phyloP scores from a whole-genome alignment of 2,329 filamentous ascomycete genomes.

The Lomentospora prolificans region DNA sequence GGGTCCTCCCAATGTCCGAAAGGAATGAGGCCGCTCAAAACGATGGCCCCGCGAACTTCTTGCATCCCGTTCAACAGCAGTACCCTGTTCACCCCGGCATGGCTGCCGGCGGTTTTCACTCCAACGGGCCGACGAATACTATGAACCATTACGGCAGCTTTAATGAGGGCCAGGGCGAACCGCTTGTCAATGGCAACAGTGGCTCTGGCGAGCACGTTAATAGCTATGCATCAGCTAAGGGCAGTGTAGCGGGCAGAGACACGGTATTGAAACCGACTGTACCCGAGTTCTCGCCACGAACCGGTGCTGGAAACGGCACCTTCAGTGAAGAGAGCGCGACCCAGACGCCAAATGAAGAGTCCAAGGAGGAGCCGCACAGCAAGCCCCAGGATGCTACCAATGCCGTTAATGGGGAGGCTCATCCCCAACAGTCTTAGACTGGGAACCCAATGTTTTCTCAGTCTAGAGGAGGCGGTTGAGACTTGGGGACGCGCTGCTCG shows the following conservation, averaged over 20 bases:
- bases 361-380: neutral
- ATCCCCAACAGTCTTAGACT: neutral
- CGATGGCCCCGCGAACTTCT: slow-evolving; percentile 46
- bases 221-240: slow-evolving; percentile 17
- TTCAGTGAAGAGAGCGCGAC: neutral
- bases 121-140: neutral
- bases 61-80: slow-evolving; percentile 12
- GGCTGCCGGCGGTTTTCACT: slow-evolving; percentile 16
- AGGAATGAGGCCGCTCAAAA: slow-evolving; percentile 66
- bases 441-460: neutral
- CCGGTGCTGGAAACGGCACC: neutral
- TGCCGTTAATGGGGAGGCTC: neutral
- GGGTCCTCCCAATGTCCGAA: slow-evolving; percentile 61
- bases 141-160: slow-evolving; percentile 9
- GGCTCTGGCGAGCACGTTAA: slow-evolving; percentile 17
- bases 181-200: neutral
- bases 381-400: neutral
- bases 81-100: slow-evolving; percentile 15
- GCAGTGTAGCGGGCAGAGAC: slow-evolving; percentile 22
- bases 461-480: neutral
- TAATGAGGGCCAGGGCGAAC: slow-evolving; percentile 1
- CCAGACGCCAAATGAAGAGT: neutral
- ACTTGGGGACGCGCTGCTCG: too few relatives aligned
- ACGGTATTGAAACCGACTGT: slow-evolving; percentile 29
- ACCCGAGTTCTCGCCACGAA: slow-evolving; percentile 26